Evolutionary conservation across 164 flowering plant genomes (phyloP).

Genomic region (Pachysandra terminalis): DNA sequence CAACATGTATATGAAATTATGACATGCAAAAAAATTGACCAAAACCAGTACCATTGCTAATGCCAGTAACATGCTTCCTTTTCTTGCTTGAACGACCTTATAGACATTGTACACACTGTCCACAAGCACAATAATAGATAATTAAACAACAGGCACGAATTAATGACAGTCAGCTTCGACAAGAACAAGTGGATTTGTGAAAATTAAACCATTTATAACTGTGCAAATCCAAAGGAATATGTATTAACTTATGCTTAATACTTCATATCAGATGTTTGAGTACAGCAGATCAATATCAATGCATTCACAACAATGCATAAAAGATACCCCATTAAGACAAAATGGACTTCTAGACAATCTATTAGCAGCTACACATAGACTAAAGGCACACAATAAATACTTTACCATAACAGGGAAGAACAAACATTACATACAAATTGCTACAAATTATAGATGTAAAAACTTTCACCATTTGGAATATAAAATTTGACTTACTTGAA

Average conservation of each 20-base stretch:
- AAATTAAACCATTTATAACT: too few species aligned
- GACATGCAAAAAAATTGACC: not conserved
- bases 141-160: not conserved
- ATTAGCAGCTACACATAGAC: not conserved
- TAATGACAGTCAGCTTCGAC: not conserved
- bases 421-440: not conserved
- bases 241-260: too few species aligned
- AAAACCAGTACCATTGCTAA: slow-evolving; percentile 70
- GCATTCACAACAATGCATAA: too few species aligned
- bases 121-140: slow-evolving; percentile 2
- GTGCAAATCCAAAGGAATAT: too few species aligned
- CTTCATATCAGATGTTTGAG: too few species aligned
- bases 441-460: not conserved
- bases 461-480: slow-evolving; percentile 4
- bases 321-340: not conserved
- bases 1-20: not conserved
- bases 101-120: slow-evolving; percentile 75
- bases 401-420: not conserved
- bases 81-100: slow-evolving; percentile 77
- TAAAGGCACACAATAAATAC: not conserved
- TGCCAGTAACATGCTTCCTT: slow-evolving; percentile 84
- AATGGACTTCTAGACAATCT: not conserved
- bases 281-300: too few species aligned
- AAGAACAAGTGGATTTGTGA: not conserved
- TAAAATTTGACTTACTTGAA: slow-evolving; percentile 61